A percentile compares a stretch with the other conserved stretches of the same genome.
Evolutionary conservation across 768 basidiomycete species (phyloP).

Genomic region (Flagelloscypha sp.): DNA sequence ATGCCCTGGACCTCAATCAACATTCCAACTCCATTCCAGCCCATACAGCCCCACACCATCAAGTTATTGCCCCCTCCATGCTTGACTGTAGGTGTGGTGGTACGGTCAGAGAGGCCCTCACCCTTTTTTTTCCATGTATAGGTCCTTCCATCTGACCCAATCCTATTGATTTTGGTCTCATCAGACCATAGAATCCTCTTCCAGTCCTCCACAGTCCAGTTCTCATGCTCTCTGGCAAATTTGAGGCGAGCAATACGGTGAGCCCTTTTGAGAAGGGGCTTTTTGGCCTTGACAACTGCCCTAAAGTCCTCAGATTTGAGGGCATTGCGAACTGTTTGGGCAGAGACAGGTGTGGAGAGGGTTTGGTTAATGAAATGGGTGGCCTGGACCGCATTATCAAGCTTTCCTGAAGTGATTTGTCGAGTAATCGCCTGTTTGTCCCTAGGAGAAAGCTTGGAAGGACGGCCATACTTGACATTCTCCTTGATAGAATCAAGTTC

Average conservation of each 20-base stretch:
- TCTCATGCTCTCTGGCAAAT: slow-evolving; percentile 9
- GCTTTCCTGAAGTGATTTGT: slow-evolving; percentile 11
- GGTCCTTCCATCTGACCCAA: slow-evolving; percentile 21
- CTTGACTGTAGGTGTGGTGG: slow-evolving; percentile 14
- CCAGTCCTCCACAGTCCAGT: slow-evolving; percentile 21
- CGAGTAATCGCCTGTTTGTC: slow-evolving; percentile 13
- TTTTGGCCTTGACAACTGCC: slow-evolving; percentile 9
- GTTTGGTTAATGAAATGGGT: slow-evolving; percentile 9
- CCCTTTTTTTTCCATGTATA: slow-evolving; percentile 13
- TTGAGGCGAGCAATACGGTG: slow-evolving; percentile 7
- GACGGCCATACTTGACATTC: slow-evolving; percentile 1
- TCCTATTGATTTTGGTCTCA: slow-evolving; percentile 23
- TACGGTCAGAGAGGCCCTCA: slow-evolving; percentile 12
- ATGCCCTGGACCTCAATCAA: slow-evolving; percentile 13
- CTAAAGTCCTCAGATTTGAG: slow-evolving; percentile 4
- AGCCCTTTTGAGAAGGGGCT: slow-evolving; percentile 6
- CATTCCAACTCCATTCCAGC: slow-evolving; percentile 15
- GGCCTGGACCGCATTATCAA: slow-evolving; percentile 8
- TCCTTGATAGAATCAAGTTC: too few species aligned
- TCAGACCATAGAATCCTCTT: slow-evolving; percentile 19
- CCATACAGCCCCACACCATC: slow-evolving; percentile 22
- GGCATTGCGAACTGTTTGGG: slow-evolving; percentile 5
- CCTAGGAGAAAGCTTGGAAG: slow-evolving; percentile 4
- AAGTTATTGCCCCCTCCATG: slow-evolving; percentile 17
- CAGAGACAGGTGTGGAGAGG: slow-evolving; percentile 9